A percentile compares a stretch with the other conserved stretches of the same genome.
Conservation (phyloP, 2,329 filamentous ascomycete species). For the Paecilomyces sp. region DNA sequence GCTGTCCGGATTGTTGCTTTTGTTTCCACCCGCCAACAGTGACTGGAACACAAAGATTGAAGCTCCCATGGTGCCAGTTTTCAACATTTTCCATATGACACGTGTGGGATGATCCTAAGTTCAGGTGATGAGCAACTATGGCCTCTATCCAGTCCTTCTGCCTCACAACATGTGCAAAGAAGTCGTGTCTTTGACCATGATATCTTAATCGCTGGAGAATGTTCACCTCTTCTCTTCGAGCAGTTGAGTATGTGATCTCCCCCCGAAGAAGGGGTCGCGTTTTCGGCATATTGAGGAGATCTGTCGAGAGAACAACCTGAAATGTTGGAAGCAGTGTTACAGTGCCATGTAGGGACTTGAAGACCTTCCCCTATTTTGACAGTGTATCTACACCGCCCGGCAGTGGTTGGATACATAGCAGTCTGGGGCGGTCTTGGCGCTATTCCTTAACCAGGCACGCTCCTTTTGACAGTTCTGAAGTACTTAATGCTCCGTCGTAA, state of each 20-base stretch:
- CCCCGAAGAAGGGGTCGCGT: constrained; percentile 8
- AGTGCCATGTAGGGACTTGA: too few relatives aligned
- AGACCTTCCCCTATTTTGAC: too few relatives aligned
- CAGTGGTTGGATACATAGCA: too few relatives aligned
- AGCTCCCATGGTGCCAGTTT: not conserved
- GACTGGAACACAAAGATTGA: not conserved
- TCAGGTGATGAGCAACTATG: not conserved
- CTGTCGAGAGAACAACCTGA: not conserved
- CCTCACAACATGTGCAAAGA: not conserved
- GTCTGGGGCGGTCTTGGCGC: too few relatives aligned
- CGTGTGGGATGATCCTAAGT: not conserved
- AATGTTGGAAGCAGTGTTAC: too few relatives aligned
- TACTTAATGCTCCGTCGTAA: too few relatives aligned
- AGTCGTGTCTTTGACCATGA: not conserved
- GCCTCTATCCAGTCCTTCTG: not conserved
- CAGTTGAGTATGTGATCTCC: constrained; percentile 15
- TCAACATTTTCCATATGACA: not conserved
- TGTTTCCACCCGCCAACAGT: not conserved
- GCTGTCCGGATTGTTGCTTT: not conserved
- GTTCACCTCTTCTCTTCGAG: constrained; percentile 12
- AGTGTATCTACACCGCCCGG: too few relatives aligned
- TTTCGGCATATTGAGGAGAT: constrained; percentile 2
- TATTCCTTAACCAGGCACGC: too few relatives aligned
- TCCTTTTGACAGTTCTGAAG: too few relatives aligned
- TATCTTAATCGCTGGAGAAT: not conserved